A percentile compares a stretch with the other conserved stretches of the same genome.
phyloP scores from a whole-genome alignment of 2,329 filamentous ascomycete genomes.

The Scytalidium sp. region DNA sequence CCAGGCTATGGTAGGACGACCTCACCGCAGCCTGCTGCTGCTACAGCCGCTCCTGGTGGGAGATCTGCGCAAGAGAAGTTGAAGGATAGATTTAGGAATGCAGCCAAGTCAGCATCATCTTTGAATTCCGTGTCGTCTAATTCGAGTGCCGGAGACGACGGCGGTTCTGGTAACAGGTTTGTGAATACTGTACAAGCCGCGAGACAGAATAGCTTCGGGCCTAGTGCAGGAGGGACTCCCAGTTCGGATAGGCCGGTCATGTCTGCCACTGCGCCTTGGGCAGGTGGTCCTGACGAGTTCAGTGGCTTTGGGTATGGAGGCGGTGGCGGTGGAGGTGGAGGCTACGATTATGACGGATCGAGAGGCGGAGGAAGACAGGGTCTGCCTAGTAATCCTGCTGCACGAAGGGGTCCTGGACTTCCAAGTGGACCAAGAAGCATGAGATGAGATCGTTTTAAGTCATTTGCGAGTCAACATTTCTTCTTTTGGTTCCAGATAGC shows the following conservation, averaged over 20 bases:
- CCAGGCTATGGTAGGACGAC: constrained; percentile 30
- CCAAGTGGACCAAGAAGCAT: constrained; percentile 21
- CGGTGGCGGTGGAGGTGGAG: constrained; percentile 28
- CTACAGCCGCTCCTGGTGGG: constrained; percentile 22
- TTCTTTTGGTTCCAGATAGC: too few species aligned
- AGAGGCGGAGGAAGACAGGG: constrained; percentile 35
- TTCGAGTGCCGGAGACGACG: constrained; percentile 8
- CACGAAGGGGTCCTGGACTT: constrained; percentile 17
- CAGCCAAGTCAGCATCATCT: constrained; percentile 49
- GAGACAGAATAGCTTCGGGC: constrained; percentile 21
- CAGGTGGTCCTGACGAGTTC: constrained; percentile 38
- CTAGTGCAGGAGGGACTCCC: constrained; percentile 21
- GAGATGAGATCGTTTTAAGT: too few species aligned
- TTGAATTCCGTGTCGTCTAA: constrained; percentile 14
- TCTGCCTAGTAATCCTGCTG: constrained; percentile 41
- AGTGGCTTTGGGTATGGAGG: constrained; percentile 34
- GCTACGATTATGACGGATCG: background rate
- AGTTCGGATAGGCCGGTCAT: constrained; percentile 38
- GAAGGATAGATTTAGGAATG: constrained; percentile 74
- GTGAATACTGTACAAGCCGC: constrained; percentile 8
- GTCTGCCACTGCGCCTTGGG: constrained; percentile 46
- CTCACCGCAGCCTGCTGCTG: constrained; percentile 20
- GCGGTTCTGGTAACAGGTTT: constrained; percentile 10
- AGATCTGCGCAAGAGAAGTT: constrained; percentile 76
- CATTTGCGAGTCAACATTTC: too few species aligned